Evolutionary conservation across 2,329 filamentous ascomycete genomes (phyloP), one percentile per base, ranked within the genome.

Genomic region (Diplodia corticola): DNA sequence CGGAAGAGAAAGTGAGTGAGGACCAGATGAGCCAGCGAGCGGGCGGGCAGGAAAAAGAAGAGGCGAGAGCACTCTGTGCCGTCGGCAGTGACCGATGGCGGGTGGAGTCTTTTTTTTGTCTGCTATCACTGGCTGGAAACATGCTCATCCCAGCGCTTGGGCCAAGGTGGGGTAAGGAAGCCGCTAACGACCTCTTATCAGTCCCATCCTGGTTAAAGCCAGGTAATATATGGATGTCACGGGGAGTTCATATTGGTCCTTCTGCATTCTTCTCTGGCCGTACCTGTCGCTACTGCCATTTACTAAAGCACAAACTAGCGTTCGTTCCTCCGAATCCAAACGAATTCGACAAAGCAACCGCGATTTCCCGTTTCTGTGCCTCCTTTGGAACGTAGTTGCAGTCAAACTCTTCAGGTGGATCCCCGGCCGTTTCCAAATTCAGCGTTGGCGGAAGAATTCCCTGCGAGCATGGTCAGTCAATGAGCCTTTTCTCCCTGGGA

Each of bases 241-340:
- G 20, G 30, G n/a, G 22, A 51, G 13, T 17, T 60, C 22, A 28
- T 26, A n/a, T 33, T 54, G 20, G 49, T 24, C 22, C 33, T 46
- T 33, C 24, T 48, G 35, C 37, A 26, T 55, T 7, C 48, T 44
- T 48, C 15, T 20, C 28, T 37, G 20, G 10, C 13, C 2, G 20
- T 20, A 12, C 30, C 9, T 12, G 28, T 33, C 17, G n/a, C 64
- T 66, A 66, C 40, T 55, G 28, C 61, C 75, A 79, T 69, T 81
- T 84, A 7, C 84, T 84, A 72, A 98, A 94, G 63, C 93, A 93
- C 44, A 99, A 81, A 64, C 88, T 93, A 49, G 94, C 93, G 80
- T 99, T 99, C 1, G 94, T 98, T 17, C 95, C 95, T 12, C 95
- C 95, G 80, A 99, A 99, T 0, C 95, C 95, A 80, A 99, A 99